Evolutionary conservation across 805 yeast species (phyloP).

Genomic region (Nakazawaea holstii): DNA sequence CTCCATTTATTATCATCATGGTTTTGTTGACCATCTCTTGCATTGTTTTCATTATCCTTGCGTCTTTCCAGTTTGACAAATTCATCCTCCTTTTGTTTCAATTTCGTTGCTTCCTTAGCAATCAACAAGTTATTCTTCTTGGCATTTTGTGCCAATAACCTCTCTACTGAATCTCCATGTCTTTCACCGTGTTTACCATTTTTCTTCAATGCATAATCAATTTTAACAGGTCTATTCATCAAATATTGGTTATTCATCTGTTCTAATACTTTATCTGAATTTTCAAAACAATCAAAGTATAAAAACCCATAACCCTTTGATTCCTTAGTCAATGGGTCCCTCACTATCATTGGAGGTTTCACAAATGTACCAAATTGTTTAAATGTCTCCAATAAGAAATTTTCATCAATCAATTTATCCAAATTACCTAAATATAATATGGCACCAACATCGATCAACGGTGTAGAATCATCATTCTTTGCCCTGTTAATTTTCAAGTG

Average conservation of each 20-base stretch:
- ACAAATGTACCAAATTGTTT: slow-evolving; percentile 61
- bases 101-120: background rate
- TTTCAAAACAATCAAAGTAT: slow-evolving; percentile 55
- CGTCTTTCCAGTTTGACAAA: background rate
- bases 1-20: background rate
- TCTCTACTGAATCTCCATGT: slow-evolving; percentile 79
- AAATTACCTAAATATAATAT: slow-evolving; percentile 52
- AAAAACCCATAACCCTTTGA: slow-evolving; percentile 66
- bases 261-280: slow-evolving; percentile 67
- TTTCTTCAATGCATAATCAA: slow-evolving; percentile 71
- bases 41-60: background rate
- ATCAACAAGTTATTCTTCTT: slow-evolving; percentile 29
- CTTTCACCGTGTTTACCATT: slow-evolving; percentile 42
- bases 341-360: slow-evolving; percentile 41
- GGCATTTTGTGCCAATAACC: slow-evolving; percentile 64
- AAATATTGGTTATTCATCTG: slow-evolving; percentile 64
- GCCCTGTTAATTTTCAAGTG: slow-evolving; percentile 53
- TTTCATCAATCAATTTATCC: slow-evolving; percentile 60
- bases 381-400: slow-evolving; percentile 51
- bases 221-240: slow-evolving; percentile 55
- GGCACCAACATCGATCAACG: slow-evolving; percentile 37
- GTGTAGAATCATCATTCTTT: slow-evolving; percentile 22
- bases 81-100: background rate
- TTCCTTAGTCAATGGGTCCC: slow-evolving; percentile 40
- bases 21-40: background rate